Conservation (phyloP, 1,284 basidiomycete species). For the Mycosarcoma mackinlayi region DNA sequence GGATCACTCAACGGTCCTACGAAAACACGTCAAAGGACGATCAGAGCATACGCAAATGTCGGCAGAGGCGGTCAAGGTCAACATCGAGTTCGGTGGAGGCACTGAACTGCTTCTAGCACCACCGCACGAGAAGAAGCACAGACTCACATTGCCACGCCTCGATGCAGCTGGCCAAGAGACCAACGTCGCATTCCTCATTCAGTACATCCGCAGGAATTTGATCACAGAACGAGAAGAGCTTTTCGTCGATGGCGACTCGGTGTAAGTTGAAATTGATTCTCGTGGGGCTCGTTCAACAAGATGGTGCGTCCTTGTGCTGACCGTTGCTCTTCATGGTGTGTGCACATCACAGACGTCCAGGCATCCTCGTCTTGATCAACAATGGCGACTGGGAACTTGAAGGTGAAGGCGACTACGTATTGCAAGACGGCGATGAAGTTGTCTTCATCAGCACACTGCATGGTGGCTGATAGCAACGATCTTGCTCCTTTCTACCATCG, state of each 20-base stretch:
- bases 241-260: conserved; percentile 86
- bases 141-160: conserved; percentile 39
- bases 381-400: conserved; percentile 98
- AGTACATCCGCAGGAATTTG: conserved; percentile 80
- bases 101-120: conserved; percentile 64
- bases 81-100: conserved; percentile 59
- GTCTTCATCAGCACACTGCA: conserved; percentile 97
- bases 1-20: neutral
- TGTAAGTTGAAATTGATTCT: conserved; percentile 74
- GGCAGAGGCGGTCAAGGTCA: conserved; percentile 34
- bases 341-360: conserved; percentile 79
- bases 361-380: conserved; percentile 93
- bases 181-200: conserved; percentile 81
- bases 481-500: neutral
- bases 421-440: conserved; percentile 85
- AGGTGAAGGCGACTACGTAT: conserved; percentile 86
- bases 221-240: conserved; percentile 87
- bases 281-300: fast-evolving
- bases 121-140: conserved; percentile 61
- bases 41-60: conserved; percentile 5
- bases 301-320: too few relatives aligned
- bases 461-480: conserved; percentile 75
- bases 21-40: neutral
- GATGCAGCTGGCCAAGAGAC: conserved; percentile 65
- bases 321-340: neutral